Base-by-base conservation (phyloP, 148 eudicot genomes). In the Vaccinium darrowii region DNA sequence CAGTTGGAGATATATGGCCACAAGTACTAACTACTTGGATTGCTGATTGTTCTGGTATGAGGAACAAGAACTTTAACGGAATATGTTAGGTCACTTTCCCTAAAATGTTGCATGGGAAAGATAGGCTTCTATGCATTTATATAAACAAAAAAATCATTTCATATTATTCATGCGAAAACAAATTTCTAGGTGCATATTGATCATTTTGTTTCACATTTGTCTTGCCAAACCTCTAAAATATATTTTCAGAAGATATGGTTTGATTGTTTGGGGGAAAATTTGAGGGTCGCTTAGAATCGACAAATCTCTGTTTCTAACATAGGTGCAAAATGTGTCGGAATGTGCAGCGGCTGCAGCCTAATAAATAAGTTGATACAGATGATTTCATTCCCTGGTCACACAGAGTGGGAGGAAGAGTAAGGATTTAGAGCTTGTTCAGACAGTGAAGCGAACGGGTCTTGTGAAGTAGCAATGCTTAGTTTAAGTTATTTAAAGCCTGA, bases 1-100 rank as follows among this genome's bases (percentile, higher is more conserved):
- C n/a, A 15, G 63, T 78, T 27, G 60, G 47, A 53, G 13, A 78
- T 9, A 79, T 33, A 79, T 54, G 47, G 30, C 23, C 52, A 27
- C 74, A 60, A 63, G 19, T 8, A 81, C 65, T 49, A 62, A 81
- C 76, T 49, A 47, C 76, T 67, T 67, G 72, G 72, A 69, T 69
- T 27, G 39, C 18, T 12, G 74, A 69, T 69, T 7, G 39, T 69
- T 69, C 39, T 27, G 18, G 74, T 69, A 69, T 12, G 74, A 69
- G 39, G 74, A 65, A 65, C 33, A 65, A 65, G 36, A 27, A 69
- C 36, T 69, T 25, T 12, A 69, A 27, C 74, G 4, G 39, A 39
- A 69, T 69, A 15, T 67, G 16, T 12, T 69, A 12, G 39, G 16
- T 69, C 74, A 69, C 74, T 27, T n/a, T 9, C 11, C 27, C 27